Conservation (phyloP, 768 basidiomycete genomes). For the Tephrocybe rancida region DNA sequence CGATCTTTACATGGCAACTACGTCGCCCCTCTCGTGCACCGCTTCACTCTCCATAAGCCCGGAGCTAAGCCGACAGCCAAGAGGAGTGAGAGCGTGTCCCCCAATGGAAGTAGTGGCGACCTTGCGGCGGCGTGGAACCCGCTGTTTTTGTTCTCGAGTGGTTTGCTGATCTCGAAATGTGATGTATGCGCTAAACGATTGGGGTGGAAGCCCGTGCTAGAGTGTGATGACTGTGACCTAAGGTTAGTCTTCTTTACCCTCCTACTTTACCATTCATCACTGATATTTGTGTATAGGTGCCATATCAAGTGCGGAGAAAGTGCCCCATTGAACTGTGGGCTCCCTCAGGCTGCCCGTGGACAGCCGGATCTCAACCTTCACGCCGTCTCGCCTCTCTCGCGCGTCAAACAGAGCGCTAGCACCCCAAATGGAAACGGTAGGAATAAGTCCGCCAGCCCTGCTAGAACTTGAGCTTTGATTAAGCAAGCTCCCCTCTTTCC, state of each 20-base stretch:
- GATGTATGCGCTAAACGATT: slow-evolving; percentile 82
- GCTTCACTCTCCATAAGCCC: slow-evolving; percentile 86
- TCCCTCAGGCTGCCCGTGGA: slow-evolving; percentile 35
- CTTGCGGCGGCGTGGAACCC: slow-evolving; percentile 65
- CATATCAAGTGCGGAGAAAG: slow-evolving; percentile 87
- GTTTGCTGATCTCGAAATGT: slow-evolving; percentile 73
- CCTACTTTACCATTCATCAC: slow-evolving; percentile 1
- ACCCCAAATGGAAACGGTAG: slow-evolving; percentile 30
- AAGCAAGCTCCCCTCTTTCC: not conserved
- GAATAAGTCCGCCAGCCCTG: slow-evolving; percentile 26
- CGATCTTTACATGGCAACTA: slow-evolving; percentile 43
- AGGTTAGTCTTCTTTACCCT: slow-evolving; percentile 43
- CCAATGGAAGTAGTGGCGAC: slow-evolving; percentile 29
- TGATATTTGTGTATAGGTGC: slow-evolving; percentile 45
- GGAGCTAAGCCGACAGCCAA: slow-evolving; percentile 57
- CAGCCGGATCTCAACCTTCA: slow-evolving; percentile 29
- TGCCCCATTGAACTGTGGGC: slow-evolving; percentile 78
- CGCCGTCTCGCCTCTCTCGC: slow-evolving; percentile 40
- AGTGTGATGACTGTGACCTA: slow-evolving; percentile 89
- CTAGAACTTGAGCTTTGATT: slow-evolving; percentile 17
- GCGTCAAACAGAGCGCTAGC: slow-evolving; percentile 39
- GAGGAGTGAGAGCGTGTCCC: slow-evolving; percentile 35
- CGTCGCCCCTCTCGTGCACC: slow-evolving; percentile 64
- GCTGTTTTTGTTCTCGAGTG: slow-evolving; percentile 75
- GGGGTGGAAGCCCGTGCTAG: slow-evolving; percentile 83